phyloP scores from a whole-genome alignment of 352 stramenopile species.

The Phytophthora cryptogea region DNA sequence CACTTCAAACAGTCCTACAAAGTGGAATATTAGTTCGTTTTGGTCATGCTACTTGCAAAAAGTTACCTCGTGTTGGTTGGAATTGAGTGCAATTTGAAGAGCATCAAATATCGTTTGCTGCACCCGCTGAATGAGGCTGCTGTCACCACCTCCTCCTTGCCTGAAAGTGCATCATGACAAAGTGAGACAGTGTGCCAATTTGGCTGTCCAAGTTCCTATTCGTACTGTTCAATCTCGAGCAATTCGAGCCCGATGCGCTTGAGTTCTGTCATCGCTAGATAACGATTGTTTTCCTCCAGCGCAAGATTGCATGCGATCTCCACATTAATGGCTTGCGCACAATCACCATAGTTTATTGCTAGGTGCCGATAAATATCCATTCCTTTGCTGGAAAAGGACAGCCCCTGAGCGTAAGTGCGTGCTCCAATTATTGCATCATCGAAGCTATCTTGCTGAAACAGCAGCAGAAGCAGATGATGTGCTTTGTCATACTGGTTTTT shows the following conservation, averaged over 20 bases:
- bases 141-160: slow-evolving; percentile 11
- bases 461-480: slow-evolving; percentile 32
- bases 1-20: slow-evolving; percentile 58
- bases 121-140: slow-evolving; percentile 22
- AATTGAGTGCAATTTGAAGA: slow-evolving; percentile 43
- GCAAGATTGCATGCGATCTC: slow-evolving; percentile 69
- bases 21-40: slow-evolving; percentile 2
- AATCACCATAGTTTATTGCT: slow-evolving; percentile 61
- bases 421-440: slow-evolving; percentile 48
- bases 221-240: slow-evolving; percentile 36
- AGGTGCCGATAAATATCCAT: slow-evolving; percentile 67
- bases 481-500: slow-evolving; percentile 60
- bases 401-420: slow-evolving; percentile 49
- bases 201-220: background rate
- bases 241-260: slow-evolving; percentile 37
- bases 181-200: slow-evolving; percentile 2
- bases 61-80: slow-evolving; percentile 46
- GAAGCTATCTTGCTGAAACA: slow-evolving; percentile 65
- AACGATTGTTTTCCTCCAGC: slow-evolving; percentile 31
- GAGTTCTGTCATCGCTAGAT: slow-evolving; percentile 50
- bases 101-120: slow-evolving; percentile 55
- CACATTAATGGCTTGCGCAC: slow-evolving; percentile 57
- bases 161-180: slow-evolving; percentile 10
- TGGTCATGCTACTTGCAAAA: background rate
- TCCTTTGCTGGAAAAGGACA: slow-evolving; percentile 52